Base-by-base conservation (phyloP, 495 filamentous ascomycete species). In the Hyaloscypha variabilis region DNA sequence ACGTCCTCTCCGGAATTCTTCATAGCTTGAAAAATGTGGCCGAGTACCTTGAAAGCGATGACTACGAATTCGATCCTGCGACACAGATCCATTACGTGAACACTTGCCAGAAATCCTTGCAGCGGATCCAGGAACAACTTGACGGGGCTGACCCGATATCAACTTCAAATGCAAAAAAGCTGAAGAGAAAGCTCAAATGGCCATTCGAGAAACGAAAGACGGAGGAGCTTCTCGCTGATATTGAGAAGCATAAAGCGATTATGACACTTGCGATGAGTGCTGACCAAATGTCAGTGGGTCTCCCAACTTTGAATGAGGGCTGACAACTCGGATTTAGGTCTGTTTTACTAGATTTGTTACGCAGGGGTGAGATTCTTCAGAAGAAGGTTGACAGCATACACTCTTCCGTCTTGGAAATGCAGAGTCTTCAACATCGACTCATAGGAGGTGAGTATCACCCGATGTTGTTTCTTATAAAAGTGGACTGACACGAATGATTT, bases 261-360 rank as follows among this genome's bases (percentile, higher is more conserved):
- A 58, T 78, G 13, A 58, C 52, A 6, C 60, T 78, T 24, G 77
- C 77, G 3, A 64, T 78, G 24, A 60, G 60, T 0, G 75, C 72
- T 10, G 69, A 76, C 46, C 65, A 62, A 39, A 70, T 77, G 66
- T 66, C 57, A 34, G 58, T 60, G 25, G 39, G 23, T 52, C 19
- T 52, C 49, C 5, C 59, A 51, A 10, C n/a, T 51, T 25, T 14
- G 11, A 60, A 23, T 50, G 52, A 49, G 11, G 49, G 75, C 4
- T 34, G 69, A 8, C 56, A 42, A 19, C 13, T 42, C 13, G 13
- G 13, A 6, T 42, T 6, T 13, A 42, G 39, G 39, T 42, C 31
- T 36, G 31, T 62, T 14, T 31, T 13, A 60, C 26, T 17, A 10
- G 23, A 53, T 54, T n/a, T 30, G 49, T 26, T 31, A n/a, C 23